Evolutionary conservation across 139 green algal genomes (phyloP), one percentile per base, ranked within the genome.

Genomic region (Micractinium sp.): DNA sequence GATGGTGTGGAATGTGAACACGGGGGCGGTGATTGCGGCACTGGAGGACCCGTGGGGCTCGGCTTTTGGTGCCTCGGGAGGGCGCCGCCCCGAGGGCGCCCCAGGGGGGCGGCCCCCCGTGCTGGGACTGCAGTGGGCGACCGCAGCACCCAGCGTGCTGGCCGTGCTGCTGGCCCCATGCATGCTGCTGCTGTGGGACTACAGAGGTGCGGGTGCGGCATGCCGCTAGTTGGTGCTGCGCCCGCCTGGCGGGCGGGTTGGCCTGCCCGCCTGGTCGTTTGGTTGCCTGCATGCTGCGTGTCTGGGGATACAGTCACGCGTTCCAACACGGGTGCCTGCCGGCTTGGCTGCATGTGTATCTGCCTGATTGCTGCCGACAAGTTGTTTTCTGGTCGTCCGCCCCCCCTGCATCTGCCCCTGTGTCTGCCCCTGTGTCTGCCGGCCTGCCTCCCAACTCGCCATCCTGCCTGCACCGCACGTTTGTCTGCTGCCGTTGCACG

Each of bases 171-270:
- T 98, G 60, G 87, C 93, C 1, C 92, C 91, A 3, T 94, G 90
- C 23, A 90, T 93, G n/a, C 89, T 98, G 78, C 41, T 98, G 22
- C 82, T 98, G 19, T 97, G 96, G 96, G 96, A 98, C 91, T 92
- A 91, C 1, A 74, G 76, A 67, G 92, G 93, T 94, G 88, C 74
- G 90, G 31, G 22, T 69, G 12, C n/a, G n/a, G n/a, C n/a, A n/a
- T n/a, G n/a, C n/a, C n/a, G n/a, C n/a, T n/a, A n/a, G n/a, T n/a
- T n/a, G n/a, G n/a, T n/a, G n/a, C 35, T n/a, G 67, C 12, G 23
- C 25, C 22, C 25, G 22, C 19, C 25, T 33, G 1, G 67, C 7
- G 20, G n/a, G 12, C 7, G 20, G 63, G 63, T 73, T 5, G 63
- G 63, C 63, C 63, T 73, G 63, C 63, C 63, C 14, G 63, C 63